Base-by-base conservation (phyloP, 331 rosid genomes). In the Malus hybrid region DNA sequence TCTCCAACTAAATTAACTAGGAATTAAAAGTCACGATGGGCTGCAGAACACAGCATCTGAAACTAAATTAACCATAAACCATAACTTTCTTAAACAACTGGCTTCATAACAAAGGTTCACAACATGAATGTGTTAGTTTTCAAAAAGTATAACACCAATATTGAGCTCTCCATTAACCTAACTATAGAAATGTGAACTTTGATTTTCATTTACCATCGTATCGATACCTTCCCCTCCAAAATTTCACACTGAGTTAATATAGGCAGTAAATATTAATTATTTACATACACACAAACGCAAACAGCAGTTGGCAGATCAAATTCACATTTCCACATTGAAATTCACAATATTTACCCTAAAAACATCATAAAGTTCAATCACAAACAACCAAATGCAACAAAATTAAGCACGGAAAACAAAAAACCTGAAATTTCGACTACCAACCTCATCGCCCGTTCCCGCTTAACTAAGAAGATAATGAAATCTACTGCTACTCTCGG, bases 381-480 rank as follows among this genome's bases (percentile, higher is more conserved):
- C 24, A 46, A 27, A 31, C 29, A 61, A 79, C 29, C 14, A 18
- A 48, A 57, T 60, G 24, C 69, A 48, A 55, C 12, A 46, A 36
- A 22, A 69, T 29, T 27, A 70, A 71, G 42, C 67, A 76, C 42
- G 42, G 6, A 34, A 74, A 46, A 11, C 57, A 33, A 48, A 2
- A 6, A 24, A 7, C 28, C 18, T n/a, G 9, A 6, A 79, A 52
- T 64, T 50, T 32, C 19, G 33, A 62, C 52, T 44, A 84, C 89
- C 69, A 84, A 93, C 98, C 98, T 93, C 97, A 65, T 91, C 96
- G 92, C 79, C 62, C 92, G 84, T 78, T 93, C 98, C 72, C 97
- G 83, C 55, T 22, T 22, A 22, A 22, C 22, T 22, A 22, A 22
- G 22, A 22, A 22, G 22, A 22, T 22, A 22, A 22, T 22, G 22